Conservation (phyloP, 108 stramenopile species). For the Discostella stelligeroides region DNA sequence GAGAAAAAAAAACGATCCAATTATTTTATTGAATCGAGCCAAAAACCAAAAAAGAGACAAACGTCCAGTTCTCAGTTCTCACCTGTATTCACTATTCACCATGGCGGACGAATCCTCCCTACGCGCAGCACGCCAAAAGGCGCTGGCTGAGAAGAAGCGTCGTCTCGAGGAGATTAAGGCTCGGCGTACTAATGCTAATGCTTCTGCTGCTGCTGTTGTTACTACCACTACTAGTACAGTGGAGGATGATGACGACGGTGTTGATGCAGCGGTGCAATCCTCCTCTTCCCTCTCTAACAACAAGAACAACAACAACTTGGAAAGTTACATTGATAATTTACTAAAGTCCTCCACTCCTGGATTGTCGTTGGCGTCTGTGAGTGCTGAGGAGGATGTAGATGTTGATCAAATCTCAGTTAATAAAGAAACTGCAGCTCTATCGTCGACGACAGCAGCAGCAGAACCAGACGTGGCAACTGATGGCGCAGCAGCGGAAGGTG, state of each 20-base stretch:
- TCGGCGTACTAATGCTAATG: slow-evolving; percentile 52
- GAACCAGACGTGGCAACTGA: no score
- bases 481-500: no score
- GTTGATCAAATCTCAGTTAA: no score
- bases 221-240: no score
- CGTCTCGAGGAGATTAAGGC: slow-evolving; percentile 81
- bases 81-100: no score
- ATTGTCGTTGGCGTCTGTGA: slow-evolving; percentile 22
- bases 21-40: no score
- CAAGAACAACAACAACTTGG: slow-evolving; percentile 69
- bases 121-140: slow-evolving; percentile 54
- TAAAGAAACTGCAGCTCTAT: no score
- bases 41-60: no score
- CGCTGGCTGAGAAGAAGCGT: slow-evolving; percentile 77
- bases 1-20: no score
- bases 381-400: slow-evolving; percentile 2
- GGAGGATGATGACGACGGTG: slow-evolving; percentile 16
- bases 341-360: slow-evolving; percentile 51
- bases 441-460: no score
- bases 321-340: slow-evolving; percentile 81
- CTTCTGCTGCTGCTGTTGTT: slow-evolving; percentile 32
- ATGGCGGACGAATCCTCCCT: slow-evolving; percentile 49
- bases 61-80: no score
- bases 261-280: not conserved
- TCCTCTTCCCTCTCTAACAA: no score